These are phyloP conservation scores for Spathaspora sp. DNA, from an alignment of 805 yeast species.

Conservation along the genomic window DNA sequence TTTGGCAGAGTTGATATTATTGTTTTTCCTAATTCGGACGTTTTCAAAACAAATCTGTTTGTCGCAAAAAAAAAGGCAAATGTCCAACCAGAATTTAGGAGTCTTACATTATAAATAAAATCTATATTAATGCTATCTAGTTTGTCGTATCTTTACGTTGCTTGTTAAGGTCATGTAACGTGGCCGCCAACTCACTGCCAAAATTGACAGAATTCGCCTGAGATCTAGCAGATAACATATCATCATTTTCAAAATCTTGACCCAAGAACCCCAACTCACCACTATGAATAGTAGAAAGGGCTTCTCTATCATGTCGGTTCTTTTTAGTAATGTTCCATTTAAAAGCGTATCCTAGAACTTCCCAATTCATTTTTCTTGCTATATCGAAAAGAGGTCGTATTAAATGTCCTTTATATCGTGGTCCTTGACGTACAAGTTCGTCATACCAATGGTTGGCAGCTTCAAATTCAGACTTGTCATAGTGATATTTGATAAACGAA, in stretches of 20 bases:
- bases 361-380: constrained; percentile 35
- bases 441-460: constrained; percentile 37
- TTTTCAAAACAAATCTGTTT: neutral
- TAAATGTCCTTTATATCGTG: constrained; percentile 22
- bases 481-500: constrained; percentile 37
- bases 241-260: neutral
- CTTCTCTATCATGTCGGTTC: constrained; percentile 19
- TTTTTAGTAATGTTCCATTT: constrained; percentile 19
- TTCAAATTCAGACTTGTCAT: constrained; percentile 23
- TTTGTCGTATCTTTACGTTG: neutral
- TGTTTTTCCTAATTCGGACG: neutral
- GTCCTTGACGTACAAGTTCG: constrained; percentile 28
- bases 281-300: constrained; percentile 11
- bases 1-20: neutral
- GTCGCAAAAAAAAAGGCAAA: neutral
- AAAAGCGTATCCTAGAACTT: constrained; percentile 29
- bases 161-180: constrained; percentile 11
- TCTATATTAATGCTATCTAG: neutral
- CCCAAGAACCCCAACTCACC: neutral
- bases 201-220: constrained; percentile 9
- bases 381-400: constrained; percentile 27
- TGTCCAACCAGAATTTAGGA: neutral
- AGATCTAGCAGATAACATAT: neutral
- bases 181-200: constrained; percentile 18
- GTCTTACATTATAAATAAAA: neutral